Evolutionary conservation across 331 rosid genomes (phyloP).

Genomic region (Saraca asoca): DNA sequence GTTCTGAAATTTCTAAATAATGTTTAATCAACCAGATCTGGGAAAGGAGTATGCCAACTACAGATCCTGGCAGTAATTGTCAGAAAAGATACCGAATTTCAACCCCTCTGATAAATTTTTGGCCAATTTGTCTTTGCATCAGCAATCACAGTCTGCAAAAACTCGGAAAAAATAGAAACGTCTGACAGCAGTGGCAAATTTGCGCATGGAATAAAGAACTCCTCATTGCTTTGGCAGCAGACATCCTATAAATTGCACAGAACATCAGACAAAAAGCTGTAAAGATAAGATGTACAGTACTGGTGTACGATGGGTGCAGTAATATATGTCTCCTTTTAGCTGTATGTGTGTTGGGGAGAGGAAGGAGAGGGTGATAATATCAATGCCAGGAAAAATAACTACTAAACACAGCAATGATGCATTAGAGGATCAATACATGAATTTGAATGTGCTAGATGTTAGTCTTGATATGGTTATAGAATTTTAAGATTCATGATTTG

Average conservation of each 20-base stretch:
- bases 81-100: conserved; percentile 28
- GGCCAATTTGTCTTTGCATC: conserved; percentile 28
- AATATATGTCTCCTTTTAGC: conserved; percentile 36
- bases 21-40: conserved; percentile 32
- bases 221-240: conserved; percentile 28
- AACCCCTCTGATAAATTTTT: too few relatives aligned
- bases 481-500: too few relatives aligned
- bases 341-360: neutral
- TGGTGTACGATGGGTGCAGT: conserved; percentile 28
- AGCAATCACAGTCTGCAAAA: conserved; percentile 33
- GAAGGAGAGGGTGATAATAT: neutral
- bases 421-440: too few relatives aligned
- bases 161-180: conserved; percentile 38
- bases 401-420: too few relatives aligned
- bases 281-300: conserved; percentile 26
- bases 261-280: conserved; percentile 41
- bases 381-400: neutral
- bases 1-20: too few relatives aligned
- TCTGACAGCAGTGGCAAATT: conserved; percentile 45
- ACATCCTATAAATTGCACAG: conserved; percentile 35
- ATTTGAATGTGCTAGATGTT: too few relatives aligned
- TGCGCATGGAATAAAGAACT: conserved; percentile 33
- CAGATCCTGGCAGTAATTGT: conserved; percentile 37
- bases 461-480: too few relatives aligned
- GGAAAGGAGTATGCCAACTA: conserved; percentile 24